These are phyloP conservation scores for Caulochytrium protostelioides DNA, from an alignment of 371 early-diverging fungal genomes.

Conservation along the genomic window DNA sequence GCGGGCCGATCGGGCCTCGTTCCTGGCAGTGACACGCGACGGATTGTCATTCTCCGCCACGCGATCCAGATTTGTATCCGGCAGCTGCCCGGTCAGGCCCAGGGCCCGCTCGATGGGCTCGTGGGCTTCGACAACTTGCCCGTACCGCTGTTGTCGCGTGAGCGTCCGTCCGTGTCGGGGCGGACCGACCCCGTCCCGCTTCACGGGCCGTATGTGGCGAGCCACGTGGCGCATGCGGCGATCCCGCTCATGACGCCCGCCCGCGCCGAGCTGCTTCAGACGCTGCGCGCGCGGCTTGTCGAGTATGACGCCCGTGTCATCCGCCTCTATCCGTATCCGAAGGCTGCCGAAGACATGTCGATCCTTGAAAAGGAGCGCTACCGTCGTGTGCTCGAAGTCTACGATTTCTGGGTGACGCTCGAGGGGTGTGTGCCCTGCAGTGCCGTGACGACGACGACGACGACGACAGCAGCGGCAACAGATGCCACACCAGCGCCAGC, in stretches of 20 bases:
- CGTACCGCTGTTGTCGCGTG: too few species aligned
- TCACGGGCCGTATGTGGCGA: neutral
- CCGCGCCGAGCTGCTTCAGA: neutral
- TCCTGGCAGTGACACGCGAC: neutral
- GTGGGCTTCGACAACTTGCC: too few species aligned
- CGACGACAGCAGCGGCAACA: slow-evolving; percentile 9
- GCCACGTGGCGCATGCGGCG: neutral
- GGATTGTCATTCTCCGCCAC: neutral
- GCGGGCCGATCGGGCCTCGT: neutral
- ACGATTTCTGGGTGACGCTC: slow-evolving; percentile 14
- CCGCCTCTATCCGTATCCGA: slow-evolving; percentile 10
- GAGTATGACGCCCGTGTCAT: slow-evolving; percentile 14
- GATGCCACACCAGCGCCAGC: slow-evolving; percentile 3
- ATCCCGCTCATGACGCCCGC: neutral
- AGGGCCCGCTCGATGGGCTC: too few species aligned
- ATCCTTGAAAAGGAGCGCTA: slow-evolving; percentile 6
- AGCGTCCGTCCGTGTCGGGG: neutral
- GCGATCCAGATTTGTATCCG: neutral
- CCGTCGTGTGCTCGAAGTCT: slow-evolving; percentile 9
- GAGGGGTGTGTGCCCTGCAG: slow-evolving; percentile 5
- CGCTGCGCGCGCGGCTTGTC: slow-evolving; percentile 5
- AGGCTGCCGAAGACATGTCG: slow-evolving; percentile 12
- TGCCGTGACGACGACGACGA: slow-evolving; percentile 6
- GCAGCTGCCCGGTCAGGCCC: neutral
- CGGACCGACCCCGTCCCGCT: neutral